These are phyloP conservation scores for Camptophora hylomeconis DNA, from an alignment of 2,329 filamentous ascomycete species.

Conservation along the genomic window DNA sequence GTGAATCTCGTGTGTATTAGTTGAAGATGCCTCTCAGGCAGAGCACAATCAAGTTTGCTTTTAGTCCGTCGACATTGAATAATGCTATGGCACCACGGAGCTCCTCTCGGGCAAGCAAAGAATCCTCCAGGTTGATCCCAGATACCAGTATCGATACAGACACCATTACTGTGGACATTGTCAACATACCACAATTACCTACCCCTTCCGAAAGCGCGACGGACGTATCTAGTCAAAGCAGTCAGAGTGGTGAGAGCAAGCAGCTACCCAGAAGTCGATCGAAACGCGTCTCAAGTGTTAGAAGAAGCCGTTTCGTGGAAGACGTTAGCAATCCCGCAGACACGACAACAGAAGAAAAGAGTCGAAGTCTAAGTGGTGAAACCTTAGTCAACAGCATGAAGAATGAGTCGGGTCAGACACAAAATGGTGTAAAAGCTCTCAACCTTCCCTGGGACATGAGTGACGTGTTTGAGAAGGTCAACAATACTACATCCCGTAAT, in stretches of 20 bases:
- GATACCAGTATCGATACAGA: too few relatives aligned
- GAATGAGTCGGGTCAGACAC: conserved; percentile 23
- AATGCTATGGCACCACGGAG: too few relatives aligned
- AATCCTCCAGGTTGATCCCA: too few relatives aligned
- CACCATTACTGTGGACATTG: conserved; percentile 9
- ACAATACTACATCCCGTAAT: too few relatives aligned
- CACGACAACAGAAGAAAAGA: conserved; percentile 16
- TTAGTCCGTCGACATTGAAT: neutral
- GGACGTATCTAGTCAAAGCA: conserved; percentile 18
- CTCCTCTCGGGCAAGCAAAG: too few relatives aligned
- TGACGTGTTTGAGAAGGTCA: conserved; percentile 9
- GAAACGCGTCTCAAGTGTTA: conserved; percentile 11
- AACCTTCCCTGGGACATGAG: conserved; percentile 22
- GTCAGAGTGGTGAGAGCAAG: conserved; percentile 10
- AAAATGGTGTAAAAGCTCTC: conserved; percentile 29
- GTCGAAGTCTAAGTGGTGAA: conserved; percentile 20
- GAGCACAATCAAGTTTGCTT: conserved; percentile 13
- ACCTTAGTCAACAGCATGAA: conserved; percentile 30
- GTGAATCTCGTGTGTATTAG: too few relatives aligned
- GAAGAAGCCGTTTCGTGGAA: conserved; percentile 1
- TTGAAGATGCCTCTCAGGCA: conserved; percentile 18
- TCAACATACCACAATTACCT: conserved; percentile 13
- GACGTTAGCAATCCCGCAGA: conserved; percentile 8
- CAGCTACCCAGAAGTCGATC: conserved; percentile 11
- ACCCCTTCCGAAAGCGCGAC: conserved; percentile 19